Percentiles rank a stretch among this genome's conserved stretches.
These are phyloP conservation scores for Epichloe aotearoae DNA, from an alignment of 2,329 filamentous ascomycete species.

Conservation along the genomic window DNA sequence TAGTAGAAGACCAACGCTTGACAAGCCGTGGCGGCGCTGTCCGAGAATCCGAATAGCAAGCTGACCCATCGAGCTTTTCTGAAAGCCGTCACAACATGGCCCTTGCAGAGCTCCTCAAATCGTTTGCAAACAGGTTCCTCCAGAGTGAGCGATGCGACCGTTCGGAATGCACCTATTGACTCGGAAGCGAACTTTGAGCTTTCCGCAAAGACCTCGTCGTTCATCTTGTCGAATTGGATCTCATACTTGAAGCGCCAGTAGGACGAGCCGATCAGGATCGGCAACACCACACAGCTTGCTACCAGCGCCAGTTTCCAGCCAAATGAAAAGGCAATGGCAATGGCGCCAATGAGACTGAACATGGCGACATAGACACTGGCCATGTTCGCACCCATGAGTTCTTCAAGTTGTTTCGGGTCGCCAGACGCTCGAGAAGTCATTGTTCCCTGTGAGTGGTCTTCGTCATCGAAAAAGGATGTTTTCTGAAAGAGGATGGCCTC, in stretches of 20 bases:
- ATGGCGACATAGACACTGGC: no score
- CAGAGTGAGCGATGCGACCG: conserved; percentile 56
- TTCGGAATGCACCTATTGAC: conserved; percentile 60
- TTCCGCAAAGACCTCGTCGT: conserved; percentile 52
- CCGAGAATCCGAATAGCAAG: conserved; percentile 54
- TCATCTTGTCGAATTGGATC: conserved; percentile 55
- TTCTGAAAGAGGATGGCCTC: conserved; percentile 15
- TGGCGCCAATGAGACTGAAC: no score
- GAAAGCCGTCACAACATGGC: conserved; percentile 47
- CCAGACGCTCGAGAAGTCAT: no score
- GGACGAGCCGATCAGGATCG: conserved; percentile 32
- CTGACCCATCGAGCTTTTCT: conserved; percentile 48
- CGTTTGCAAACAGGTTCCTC: conserved; percentile 50
- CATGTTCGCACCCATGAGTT: no score
- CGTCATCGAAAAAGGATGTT: no score
- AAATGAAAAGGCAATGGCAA: conserved; percentile 38
- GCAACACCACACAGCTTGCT: conserved; percentile 45
- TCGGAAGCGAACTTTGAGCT: conserved; percentile 66
- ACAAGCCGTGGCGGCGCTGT: conserved; percentile 50
- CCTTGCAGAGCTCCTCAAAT: conserved; percentile 44
- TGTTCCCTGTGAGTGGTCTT: no score
- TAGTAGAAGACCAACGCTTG: conserved; percentile 56
- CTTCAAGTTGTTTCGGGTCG: no score
- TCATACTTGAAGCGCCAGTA: conserved; percentile 45
- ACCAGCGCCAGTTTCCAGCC: conserved; percentile 68